phyloP scores from a whole-genome alignment of 1,139 yeast genomes.

The Saccharomyces hybrid region DNA sequence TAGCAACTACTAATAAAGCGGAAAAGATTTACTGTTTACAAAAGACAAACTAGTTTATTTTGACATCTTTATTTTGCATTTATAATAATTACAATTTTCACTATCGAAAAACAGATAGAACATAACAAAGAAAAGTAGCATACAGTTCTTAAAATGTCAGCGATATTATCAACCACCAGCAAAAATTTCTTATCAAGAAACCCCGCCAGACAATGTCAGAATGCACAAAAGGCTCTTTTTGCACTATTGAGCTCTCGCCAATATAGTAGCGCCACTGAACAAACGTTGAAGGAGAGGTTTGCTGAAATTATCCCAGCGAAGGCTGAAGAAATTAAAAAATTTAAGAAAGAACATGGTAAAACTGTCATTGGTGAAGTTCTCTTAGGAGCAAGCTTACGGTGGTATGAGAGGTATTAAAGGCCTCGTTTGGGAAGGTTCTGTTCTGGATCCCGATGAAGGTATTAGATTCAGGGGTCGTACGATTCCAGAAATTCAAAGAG shows the following conservation, averaged over 20 bases:
- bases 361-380: constrained; percentile 88
- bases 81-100: background rate
- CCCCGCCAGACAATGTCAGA: background rate
- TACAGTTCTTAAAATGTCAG: background rate
- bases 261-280: constrained; percentile 15
- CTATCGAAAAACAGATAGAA: background rate
- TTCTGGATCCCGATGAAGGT: constrained; percentile 95
- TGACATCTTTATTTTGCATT: background rate
- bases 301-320: constrained; percentile 87
- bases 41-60: background rate
- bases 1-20: no score
- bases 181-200: background rate
- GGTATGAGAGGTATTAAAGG: constrained; percentile 99
- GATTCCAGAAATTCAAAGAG: constrained; percentile 88
- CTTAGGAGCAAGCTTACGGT: constrained; percentile 95
- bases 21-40: background rate
- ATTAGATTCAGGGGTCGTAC: constrained; percentile 97
- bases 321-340: constrained; percentile 83
- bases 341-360: constrained; percentile 82
- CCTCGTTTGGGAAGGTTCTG: constrained; percentile 98
- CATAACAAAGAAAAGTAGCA: background rate
- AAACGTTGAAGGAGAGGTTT: constrained; percentile 85
- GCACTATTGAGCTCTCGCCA: background rate
- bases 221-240: background rate
- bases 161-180: background rate